Evolutionary conservation across 257 asterid genomes (phyloP), one percentile per base, ranked within the genome.

Genomic region (Solanum medicagineum): DNA sequence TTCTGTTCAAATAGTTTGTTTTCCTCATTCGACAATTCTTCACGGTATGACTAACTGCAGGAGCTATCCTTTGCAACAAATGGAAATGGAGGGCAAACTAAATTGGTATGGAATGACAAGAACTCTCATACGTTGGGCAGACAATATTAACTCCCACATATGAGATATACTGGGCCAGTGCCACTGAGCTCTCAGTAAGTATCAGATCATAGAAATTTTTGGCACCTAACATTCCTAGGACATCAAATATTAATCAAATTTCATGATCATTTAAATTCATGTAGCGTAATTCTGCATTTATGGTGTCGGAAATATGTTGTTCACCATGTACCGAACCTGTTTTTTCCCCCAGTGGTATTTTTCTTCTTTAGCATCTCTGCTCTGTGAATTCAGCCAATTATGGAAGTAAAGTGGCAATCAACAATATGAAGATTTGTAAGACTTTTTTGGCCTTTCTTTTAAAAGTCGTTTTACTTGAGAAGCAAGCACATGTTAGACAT

Each of bases 41-140:
- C 74, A 73, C 24, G 54, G 32, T 47, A 75, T 87, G 63, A 85
- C 83, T 56, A 56, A 88, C 87, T 94, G 94, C 96, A 97, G 99
- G 90, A 86, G 51, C 92, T 97, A 79, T 93, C 97, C 55, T 97
- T 92, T 88, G 85, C 98, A 86, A 85, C 91, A 83, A 90, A 85
- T 87, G 99, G 97, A 89, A 92, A 88, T 85, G 93, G 96, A 86
- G 97, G 97, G 66, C 99, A 94, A 87, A 93, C 96, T 87, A 95
- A 93, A 91, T 94, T 97, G 87, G 85, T 92, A 36, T 97, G 99
- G 99, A 90, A 90, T 80, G 94, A 93, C 42, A 89, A 59, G 22
- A 89, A 85, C 89, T 87, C 90, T 86, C 92, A 80, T 77, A 71
- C 88, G 66, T 65, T 89, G 55, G 91, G 86, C 80, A 87, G 93